Evolutionary conservation across 139 green algal genomes (phyloP), one percentile per base, ranked within the genome.

Genomic region (Tetraselmis striata): DNA sequence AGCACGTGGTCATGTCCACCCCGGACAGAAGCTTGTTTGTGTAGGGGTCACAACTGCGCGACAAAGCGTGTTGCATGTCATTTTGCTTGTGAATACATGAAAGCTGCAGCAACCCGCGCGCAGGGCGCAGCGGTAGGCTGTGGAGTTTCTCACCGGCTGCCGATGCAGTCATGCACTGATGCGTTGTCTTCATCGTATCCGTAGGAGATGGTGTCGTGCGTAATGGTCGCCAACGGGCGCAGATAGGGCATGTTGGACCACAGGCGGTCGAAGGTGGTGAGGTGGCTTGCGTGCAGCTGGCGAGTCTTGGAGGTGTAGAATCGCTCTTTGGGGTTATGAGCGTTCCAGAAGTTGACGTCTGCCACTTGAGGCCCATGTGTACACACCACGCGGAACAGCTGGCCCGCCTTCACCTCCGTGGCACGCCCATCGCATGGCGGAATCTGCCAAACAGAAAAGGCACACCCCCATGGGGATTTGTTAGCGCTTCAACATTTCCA

Each of bases 181-280:
- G 79, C 83, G 26, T 79, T 79, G 28, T 86, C 83, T 29, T 82
- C 79, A 75, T 86, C 83, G 45, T 81, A 81, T 32, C 83, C 83
- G 30, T 86, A 86, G 29, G 77, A 26, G 30, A 84, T 79, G 28
- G 76, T 84, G 18, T 86, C 83, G 23, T 31, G 22, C 1, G 83
- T 86, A 29, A 86, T 86, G 76, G 79, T 86, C n/a, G 83, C 83
- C 29, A 86, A 27, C 2, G 83, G 83, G 1, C 83, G 80, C 45
- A 86, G 78, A 75, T 81, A 81, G 0, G 83, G 83, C 30, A 86
- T 79, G 30, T 79, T 81, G 1, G 59, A 80, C 83, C 83, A 86
- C 2, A 86, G 58, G 32, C 83, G 79, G 75, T 86, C 83, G 32
- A 59, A 29, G 23, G 79, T 30, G 24, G 83, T 86, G 2, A 86